Conservation (phyloP, 306 rosid genomes). For the Sechiopsis laciniata region DNA sequence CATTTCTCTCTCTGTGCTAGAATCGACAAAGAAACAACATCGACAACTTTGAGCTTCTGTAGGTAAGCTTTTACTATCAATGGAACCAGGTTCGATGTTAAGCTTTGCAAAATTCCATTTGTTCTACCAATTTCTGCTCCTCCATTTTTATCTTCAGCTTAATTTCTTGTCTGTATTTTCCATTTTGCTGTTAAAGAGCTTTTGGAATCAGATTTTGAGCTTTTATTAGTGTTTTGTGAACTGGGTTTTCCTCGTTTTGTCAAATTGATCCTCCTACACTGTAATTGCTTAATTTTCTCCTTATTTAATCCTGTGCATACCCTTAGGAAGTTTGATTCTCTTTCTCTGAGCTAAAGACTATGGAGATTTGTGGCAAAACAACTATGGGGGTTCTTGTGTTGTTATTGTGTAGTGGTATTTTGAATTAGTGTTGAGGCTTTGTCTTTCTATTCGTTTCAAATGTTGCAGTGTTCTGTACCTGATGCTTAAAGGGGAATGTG, state of each 20-base stretch:
- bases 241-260: not conserved
- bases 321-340: not conserved
- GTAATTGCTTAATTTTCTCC: not conserved
- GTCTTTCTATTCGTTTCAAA: conserved; percentile 4
- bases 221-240: not conserved
- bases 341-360: not conserved
- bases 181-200: not conserved
- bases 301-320: not conserved
- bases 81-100: not conserved
- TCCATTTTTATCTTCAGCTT: not conserved
- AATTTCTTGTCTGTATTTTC: not conserved
- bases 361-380: not conserved
- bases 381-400: conserved; percentile 1
- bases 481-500: conserved; percentile 9
- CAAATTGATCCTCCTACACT: too few relatives aligned
- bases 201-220: too few relatives aligned
- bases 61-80: not conserved
- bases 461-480: conserved; percentile 19
- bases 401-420: conserved; percentile 1
- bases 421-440: conserved; percentile 6
- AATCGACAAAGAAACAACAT: not conserved
- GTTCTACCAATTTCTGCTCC: not conserved
- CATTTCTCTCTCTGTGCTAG: not conserved
- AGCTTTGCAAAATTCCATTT: not conserved
- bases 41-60: not conserved